A percentile compares a stretch with the other conserved stretches of the same genome.
Conservation (phyloP, 2,329 filamentous ascomycete genomes). For the Anthostomella pinea region DNA sequence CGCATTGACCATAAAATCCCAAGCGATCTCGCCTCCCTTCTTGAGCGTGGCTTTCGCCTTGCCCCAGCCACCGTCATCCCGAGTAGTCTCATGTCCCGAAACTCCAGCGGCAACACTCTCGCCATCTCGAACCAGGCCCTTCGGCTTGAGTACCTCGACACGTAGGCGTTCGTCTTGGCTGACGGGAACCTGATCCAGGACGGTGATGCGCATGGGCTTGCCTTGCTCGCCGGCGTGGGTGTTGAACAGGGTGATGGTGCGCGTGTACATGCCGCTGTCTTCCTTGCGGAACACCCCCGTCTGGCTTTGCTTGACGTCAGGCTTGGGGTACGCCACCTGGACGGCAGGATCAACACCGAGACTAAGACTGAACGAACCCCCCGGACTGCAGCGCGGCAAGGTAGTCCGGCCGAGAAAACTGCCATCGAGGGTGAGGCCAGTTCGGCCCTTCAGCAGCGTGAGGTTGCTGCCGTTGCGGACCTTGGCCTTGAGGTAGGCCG, state of each 20-base stretch:
- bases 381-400: conserved; percentile 54
- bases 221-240: conserved; percentile 37
- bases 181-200: conserved; percentile 61
- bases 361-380: conserved; percentile 50
- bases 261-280: conserved; percentile 48
- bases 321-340: conserved; percentile 52
- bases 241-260: conserved; percentile 49
- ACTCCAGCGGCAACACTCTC: conserved; percentile 36
- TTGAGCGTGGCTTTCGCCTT: conserved; percentile 50
- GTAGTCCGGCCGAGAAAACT: conserved; percentile 57
- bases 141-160: conserved; percentile 49
- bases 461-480: conserved; percentile 55
- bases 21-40: conserved; percentile 56
- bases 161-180: conserved; percentile 57
- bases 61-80: conserved; percentile 48
- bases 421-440: conserved; percentile 61
- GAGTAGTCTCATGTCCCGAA: conserved; percentile 25
- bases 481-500: conserved; percentile 57
- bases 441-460: conserved; percentile 53
- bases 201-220: conserved; percentile 44
- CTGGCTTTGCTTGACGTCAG: conserved; percentile 49
- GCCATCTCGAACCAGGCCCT: conserved; percentile 42
- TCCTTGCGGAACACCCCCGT: conserved; percentile 54
- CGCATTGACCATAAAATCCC: conserved; percentile 56
- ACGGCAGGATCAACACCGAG: conserved; percentile 61